phyloP scores from a whole-genome alignment of 805 yeast genomes.

The Grigorovia transvaalensis region DNA sequence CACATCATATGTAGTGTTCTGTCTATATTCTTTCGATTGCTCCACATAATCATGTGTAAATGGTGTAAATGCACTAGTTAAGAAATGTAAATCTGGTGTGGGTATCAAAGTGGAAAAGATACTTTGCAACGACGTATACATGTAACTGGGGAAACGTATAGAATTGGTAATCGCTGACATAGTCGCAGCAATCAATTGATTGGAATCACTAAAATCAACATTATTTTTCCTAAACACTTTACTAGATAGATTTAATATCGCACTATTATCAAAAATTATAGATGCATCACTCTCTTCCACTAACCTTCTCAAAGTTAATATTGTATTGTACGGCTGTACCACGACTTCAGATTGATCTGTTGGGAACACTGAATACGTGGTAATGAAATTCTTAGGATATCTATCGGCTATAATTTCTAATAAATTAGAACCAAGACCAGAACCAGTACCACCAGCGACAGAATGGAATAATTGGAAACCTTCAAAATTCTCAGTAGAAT shows the following conservation, averaged over 20 bases:
- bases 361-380: conserved; percentile 84
- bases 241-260: conserved; percentile 63
- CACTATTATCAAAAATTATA: conserved; percentile 85
- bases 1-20: conserved; percentile 70
- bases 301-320: conserved; percentile 70
- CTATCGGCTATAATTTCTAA: conserved; percentile 72
- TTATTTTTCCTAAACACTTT: conserved; percentile 44
- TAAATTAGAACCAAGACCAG: conserved; percentile 82
- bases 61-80: conserved; percentile 68
- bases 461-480: conserved; percentile 89
- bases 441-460: conserved; percentile 98
- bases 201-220: conserved; percentile 68
- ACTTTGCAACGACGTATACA: conserved; percentile 77
- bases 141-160: conserved; percentile 80
- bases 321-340: conserved; percentile 90
- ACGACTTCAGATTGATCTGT: conserved; percentile 83
- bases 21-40: conserved; percentile 48
- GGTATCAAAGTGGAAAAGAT: conserved; percentile 77
- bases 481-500: conserved; percentile 78
- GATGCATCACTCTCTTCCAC: conserved; percentile 80
- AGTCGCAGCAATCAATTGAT: conserved; percentile 76
- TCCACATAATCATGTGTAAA: conserved; percentile 58
- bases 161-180: conserved; percentile 82
- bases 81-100: conserved; percentile 70
- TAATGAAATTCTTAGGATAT: conserved; percentile 70